Evolutionary conservation across 352 stramenopile genomes (phyloP).

Genomic region (Pythium periplocum): DNA sequence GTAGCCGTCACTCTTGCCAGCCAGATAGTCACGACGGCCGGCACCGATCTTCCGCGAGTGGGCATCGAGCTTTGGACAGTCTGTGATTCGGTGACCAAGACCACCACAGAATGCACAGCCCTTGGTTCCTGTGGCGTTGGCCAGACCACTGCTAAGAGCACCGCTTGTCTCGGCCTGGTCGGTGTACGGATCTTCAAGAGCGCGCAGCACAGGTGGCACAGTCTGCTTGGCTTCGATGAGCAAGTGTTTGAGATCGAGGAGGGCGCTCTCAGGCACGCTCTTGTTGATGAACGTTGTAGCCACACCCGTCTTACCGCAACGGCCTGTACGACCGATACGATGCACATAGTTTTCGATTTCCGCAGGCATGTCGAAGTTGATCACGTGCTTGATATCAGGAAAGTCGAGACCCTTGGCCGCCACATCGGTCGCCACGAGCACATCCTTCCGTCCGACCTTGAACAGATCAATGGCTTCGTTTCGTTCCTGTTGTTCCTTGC

Average conservation of each 20-base stretch:
- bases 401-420: conserved; percentile 99
- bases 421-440: conserved; percentile 98
- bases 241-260: conserved; percentile 98
- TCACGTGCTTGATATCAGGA: conserved; percentile 98
- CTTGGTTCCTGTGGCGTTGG: conserved; percentile 80
- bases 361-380: conserved; percentile 99
- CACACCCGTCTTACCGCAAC: conserved; percentile 96
- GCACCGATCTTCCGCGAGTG: conserved; percentile 94
- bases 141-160: conserved; percentile 12
- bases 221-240: conserved; percentile 98
- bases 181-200: conserved; percentile 96
- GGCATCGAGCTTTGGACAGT: conserved; percentile 99
- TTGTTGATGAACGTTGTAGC: conserved; percentile 99
- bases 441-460: conserved; percentile 93
- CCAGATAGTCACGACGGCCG: conserved; percentile 92
- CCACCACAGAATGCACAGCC: conserved; percentile 98
- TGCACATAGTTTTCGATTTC: conserved; percentile 99
- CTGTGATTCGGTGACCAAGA: conserved; percentile 97
- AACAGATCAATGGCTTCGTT: conserved; percentile 96
- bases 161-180: conserved; percentile 53
- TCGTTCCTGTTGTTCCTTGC: conserved; percentile 97
- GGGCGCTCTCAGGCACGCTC: conserved; percentile 89
- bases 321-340: conserved; percentile 97
- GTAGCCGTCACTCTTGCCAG: conserved; percentile 89
- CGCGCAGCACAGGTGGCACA: conserved; percentile 95